Evolutionary conservation across 768 basidiomycete genomes (phyloP), one percentile per base, ranked within the genome.

Genomic region (Podaxis sp.): DNA sequence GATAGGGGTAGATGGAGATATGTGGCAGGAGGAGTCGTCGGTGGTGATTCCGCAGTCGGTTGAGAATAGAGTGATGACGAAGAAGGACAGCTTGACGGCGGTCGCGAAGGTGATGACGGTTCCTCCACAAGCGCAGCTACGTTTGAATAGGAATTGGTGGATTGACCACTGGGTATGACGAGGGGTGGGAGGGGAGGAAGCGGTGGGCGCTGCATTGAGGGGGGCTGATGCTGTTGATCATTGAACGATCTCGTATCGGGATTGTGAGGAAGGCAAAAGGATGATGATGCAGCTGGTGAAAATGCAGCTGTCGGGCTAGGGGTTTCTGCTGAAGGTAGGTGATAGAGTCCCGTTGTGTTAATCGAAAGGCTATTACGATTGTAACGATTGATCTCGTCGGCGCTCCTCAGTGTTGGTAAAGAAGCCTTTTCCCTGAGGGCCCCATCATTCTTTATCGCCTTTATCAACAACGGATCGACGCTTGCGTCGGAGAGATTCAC

Each of bases 31-130:
- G 46, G 46, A 13, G 51, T 9, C 0, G 11, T 39, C 38, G 38
- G 46, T n/a, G 54, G 22, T n/a, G 61, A 40, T 28, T 63, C 46
- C 54, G 55, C 44, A 52, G 61, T 57, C n/a, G 44, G 11, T 63
- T 63, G 61, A 6, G 61, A 63, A 48, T 63, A 63, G 22, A 39
- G 48, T 39, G 61, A 63, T 40, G 22, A 28, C 4, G 61, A 38
- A 6, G 61, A 63, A 28, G 61, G 33, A 8, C 17, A 61, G 19
- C 52, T 56, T 28, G 60, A 53, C 1, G 26, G 52, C 4, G 28
- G 40, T 42, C 26, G 60, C 24, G 40, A 17, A 19, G 33, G 33
- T 33, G 46, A 52, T 49, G 46, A 22, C 40, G 28, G n/a, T 24
- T 56, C 61, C 39, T 63, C 61, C 1, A 22, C 36, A 51, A 52